Conservation (phyloP, 495 filamentous ascomycete genomes). For the Aspergillus bridgeri region DNA sequence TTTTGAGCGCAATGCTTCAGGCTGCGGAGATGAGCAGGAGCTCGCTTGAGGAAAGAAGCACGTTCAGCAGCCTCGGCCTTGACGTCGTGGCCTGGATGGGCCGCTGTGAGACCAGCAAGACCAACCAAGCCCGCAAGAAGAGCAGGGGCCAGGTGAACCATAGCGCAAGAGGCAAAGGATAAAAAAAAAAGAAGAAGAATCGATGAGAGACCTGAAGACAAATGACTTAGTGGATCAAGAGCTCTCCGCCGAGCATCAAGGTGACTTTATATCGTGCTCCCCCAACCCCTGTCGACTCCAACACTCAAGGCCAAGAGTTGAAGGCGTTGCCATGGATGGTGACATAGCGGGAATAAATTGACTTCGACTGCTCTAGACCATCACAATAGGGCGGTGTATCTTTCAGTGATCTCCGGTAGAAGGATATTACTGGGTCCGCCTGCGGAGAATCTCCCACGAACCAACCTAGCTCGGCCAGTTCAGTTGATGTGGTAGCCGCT, state of each 20-base stretch:
- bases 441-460: neutral
- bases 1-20: slow-evolving; percentile 46
- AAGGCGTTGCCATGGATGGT: neutral
- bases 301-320: neutral
- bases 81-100: slow-evolving; percentile 50
- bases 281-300: neutral
- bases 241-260: neutral
- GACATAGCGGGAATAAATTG: neutral
- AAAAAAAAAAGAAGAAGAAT: neutral
- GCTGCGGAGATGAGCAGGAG: slow-evolving; percentile 33
- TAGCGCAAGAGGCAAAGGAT: neutral
- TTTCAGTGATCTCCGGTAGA: neutral
- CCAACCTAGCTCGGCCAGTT: neutral
- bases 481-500: neutral
- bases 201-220: neutral
- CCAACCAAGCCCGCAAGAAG: slow-evolving; percentile 18
- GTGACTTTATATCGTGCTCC: neutral
- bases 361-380: neutral
- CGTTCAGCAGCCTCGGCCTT: slow-evolving; percentile 45
- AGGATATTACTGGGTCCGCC: neutral
- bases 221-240: neutral
- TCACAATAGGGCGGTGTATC: neutral
- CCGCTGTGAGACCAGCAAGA: slow-evolving; percentile 18
- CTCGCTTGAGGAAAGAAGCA: slow-evolving; percentile 35
- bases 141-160: slow-evolving; percentile 10